Percentiles rank a stretch among this genome's conserved stretches.
Conservation (phyloP, 2,329 filamentous ascomycete species). For the Phaeoacremonium minimum region DNA sequence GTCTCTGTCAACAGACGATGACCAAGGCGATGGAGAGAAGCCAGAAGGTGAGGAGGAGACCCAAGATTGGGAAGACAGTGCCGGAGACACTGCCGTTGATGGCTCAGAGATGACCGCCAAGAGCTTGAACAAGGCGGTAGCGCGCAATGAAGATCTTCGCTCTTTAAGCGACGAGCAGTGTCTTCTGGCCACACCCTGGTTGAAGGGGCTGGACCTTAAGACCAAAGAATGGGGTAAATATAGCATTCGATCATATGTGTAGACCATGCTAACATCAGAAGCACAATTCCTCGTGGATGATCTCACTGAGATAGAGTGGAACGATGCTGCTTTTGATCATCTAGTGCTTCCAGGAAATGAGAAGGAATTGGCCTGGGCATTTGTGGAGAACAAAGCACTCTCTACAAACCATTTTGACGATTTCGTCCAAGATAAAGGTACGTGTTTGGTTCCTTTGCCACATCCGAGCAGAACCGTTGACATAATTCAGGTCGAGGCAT, state of each 20-base stretch:
- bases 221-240: constrained; percentile 28
- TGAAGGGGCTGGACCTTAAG: constrained; percentile 30
- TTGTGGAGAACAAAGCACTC: constrained; percentile 28
- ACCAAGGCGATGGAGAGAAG: constrained; percentile 2
- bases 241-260: too few species aligned
- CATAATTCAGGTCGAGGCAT: constrained; percentile 19
- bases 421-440: constrained; percentile 27
- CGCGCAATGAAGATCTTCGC: constrained; percentile 15
- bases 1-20: constrained; percentile 5
- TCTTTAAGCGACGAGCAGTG: constrained; percentile 26
- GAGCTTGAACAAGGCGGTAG: neutral
- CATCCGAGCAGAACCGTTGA: too few species aligned
- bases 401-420: constrained; percentile 22
- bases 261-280: too few species aligned
- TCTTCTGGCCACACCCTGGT: constrained; percentile 28
- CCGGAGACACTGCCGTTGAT: neutral
- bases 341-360: constrained; percentile 28
- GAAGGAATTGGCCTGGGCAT: constrained; percentile 32
- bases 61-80: constrained; percentile 3
- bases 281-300: constrained; percentile 18
- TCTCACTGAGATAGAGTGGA: constrained; percentile 24
- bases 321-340: constrained; percentile 28
- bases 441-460: neutral
- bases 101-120: neutral
- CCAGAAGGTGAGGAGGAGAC: neutral